A percentile compares a stretch with the other conserved stretches of the same genome.
These are phyloP conservation scores for Trichothecium sympodiale DNA, from an alignment of 2,329 filamentous ascomycete genomes.

Conservation along the genomic window DNA sequence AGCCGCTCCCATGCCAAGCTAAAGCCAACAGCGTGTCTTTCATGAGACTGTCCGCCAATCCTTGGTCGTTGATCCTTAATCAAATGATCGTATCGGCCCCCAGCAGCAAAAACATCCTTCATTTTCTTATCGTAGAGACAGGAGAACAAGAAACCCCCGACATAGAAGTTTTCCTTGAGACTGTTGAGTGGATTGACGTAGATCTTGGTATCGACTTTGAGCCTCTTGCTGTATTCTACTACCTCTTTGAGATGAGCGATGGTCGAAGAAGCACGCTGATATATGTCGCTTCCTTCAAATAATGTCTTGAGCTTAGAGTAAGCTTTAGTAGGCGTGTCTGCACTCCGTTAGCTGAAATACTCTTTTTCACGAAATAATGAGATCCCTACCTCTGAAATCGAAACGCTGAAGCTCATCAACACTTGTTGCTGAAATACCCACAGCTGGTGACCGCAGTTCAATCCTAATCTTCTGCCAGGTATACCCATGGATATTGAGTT, in stretches of 20 bases:
- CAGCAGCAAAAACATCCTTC: constrained; percentile 80
- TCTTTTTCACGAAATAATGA: background rate
- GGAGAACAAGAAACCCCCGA: constrained; percentile 77
- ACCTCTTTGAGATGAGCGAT: constrained; percentile 75
- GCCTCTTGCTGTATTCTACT: constrained; percentile 61
- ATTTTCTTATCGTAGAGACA: constrained; percentile 80
- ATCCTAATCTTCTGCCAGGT: constrained; percentile 76
- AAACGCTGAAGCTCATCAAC: constrained; percentile 84
- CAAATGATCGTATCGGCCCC: constrained; percentile 83
- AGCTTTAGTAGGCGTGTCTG: constrained; percentile 44
- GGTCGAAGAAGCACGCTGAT: constrained; percentile 62
- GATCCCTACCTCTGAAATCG: constrained; percentile 64
- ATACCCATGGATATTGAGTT: constrained; percentile 69
- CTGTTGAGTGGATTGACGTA: constrained; percentile 79
- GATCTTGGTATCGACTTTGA: constrained; percentile 66
- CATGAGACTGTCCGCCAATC: constrained; percentile 47
- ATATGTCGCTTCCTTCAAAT: constrained; percentile 53
- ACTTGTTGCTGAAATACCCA: constrained; percentile 79
- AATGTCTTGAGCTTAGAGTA: constrained; percentile 47
- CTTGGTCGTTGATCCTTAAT: constrained; percentile 75
- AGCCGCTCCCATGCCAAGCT: constrained; percentile 82
- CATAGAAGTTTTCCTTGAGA: constrained; percentile 85
- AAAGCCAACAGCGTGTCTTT: constrained; percentile 81
- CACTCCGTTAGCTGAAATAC: constrained; percentile 10
- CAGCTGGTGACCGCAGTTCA: constrained; percentile 68